Percentiles rank a stretch among this genome's conserved stretches.
Evolutionary conservation across 345 rosid genomes (phyloP).

Genomic region (Barbarea vulgaris): DNA sequence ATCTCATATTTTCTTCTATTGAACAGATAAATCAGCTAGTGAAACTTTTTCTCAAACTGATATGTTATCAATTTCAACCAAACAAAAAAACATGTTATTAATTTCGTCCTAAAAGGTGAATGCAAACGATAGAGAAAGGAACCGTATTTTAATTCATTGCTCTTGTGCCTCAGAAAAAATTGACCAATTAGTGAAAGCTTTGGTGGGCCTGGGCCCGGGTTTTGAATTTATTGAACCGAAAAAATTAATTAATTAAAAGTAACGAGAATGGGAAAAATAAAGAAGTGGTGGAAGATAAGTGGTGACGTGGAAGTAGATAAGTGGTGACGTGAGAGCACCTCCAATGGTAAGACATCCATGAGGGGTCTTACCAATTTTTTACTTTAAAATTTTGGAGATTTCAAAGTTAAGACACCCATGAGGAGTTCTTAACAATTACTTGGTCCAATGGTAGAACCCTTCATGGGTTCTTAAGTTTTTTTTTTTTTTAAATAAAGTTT

Average conservation of each 20-base stretch:
- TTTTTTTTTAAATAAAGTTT: no score
- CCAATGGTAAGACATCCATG: no score
- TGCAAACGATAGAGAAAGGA: not conserved
- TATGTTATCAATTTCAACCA: slow-evolving; percentile 2
- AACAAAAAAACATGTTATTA: not conserved
- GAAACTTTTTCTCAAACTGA: slow-evolving; percentile 15
- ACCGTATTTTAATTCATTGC: not conserved
- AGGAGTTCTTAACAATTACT: no score
- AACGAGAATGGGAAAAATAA: slow-evolving; percentile 1
- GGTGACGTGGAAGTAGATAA: slow-evolving; percentile 43
- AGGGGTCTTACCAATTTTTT: no score
- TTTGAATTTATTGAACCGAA: slow-evolving; percentile 16
- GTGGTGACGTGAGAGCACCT: slow-evolving; percentile 39
- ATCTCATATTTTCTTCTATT: not conserved
- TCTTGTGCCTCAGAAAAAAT: not conserved
- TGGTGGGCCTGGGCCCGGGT: slow-evolving; percentile 33
- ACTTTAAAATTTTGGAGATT: no score
- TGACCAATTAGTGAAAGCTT: slow-evolving; percentile 22
- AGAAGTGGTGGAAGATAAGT: slow-evolving; percentile 36
- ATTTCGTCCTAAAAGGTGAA: not conserved
- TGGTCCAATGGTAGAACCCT: no score
- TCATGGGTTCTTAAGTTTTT: no score
- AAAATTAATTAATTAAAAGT: not conserved
- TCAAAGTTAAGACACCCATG: no score
- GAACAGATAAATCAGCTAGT: not conserved